phyloP scores from a whole-genome alignment of 2,329 filamentous ascomycete species.

The Trichoderma aggressivum region DNA sequence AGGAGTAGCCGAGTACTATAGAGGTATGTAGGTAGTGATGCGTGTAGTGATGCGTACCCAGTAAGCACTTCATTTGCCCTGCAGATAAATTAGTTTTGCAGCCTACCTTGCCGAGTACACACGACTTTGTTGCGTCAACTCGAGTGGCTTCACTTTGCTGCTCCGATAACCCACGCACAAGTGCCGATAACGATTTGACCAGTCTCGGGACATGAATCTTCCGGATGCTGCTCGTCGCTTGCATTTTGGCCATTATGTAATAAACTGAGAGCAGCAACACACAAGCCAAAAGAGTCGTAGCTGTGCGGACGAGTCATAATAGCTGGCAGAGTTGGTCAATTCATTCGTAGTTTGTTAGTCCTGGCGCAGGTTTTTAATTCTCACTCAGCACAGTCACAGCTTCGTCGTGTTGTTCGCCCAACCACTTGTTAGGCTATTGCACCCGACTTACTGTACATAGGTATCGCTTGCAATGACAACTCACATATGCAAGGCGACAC shows the following conservation, averaged over 20 bases:
- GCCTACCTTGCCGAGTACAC: not conserved
- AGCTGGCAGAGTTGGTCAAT: not conserved
- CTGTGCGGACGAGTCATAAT: not conserved
- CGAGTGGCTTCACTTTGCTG: not conserved
- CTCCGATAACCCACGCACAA: not conserved
- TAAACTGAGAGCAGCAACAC: not conserved
- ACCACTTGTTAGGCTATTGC: not conserved
- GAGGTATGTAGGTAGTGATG: too few relatives aligned
- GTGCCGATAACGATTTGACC: too few relatives aligned
- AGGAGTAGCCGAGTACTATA: not conserved
- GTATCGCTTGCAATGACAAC: not conserved
- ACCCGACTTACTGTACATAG: too few relatives aligned
- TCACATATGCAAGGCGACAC: not conserved
- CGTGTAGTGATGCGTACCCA: not conserved
- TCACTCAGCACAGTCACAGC: not conserved
- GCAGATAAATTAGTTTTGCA: not conserved
- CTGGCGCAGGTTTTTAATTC: not conserved
- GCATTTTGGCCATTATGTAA: not conserved
- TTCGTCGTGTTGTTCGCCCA: not conserved
- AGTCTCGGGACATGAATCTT: not conserved
- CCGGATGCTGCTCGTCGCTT: not conserved
- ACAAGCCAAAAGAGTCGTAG: not conserved
- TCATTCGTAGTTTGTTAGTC: not conserved
- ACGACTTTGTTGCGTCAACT: not conserved
- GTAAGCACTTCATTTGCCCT: not conserved